Evolutionary conservation across 371 early-diverging fungal genomes (phyloP).

Genomic region (Apophysomyces elegans): DNA sequence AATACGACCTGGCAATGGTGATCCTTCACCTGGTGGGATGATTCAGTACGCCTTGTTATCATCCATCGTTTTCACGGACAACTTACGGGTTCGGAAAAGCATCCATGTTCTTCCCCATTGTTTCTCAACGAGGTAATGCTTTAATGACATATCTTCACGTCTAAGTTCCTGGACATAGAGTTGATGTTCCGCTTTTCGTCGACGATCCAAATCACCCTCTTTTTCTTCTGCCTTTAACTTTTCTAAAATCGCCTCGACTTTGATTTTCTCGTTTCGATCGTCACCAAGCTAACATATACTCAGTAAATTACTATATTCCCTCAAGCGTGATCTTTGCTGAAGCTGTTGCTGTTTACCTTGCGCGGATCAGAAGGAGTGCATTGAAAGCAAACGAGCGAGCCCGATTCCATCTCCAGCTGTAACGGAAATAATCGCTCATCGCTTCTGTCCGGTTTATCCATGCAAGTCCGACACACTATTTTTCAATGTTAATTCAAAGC

Average conservation of each 20-base stretch:
- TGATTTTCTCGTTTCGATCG: conserved; percentile 22
- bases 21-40: conserved; percentile 39
- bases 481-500: not conserved
- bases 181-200: conserved; percentile 48
- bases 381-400: conserved; percentile 32
- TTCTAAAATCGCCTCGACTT: conserved; percentile 17
- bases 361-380: conserved; percentile 20
- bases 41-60: not conserved
- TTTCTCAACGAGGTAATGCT: conserved; percentile 47
- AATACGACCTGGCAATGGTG: conserved; percentile 40
- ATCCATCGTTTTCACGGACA: not conserved
- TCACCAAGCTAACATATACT: conserved; percentile 20
- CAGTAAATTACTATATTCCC: not conserved
- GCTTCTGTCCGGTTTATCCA: not conserved
- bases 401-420: conserved; percentile 32
- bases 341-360: conserved; percentile 21
- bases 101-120: conserved; percentile 51
- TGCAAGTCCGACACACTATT: conserved; percentile 6
- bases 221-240: conserved; percentile 25
- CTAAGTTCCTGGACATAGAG: conserved; percentile 51
- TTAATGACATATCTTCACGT: conserved; percentile 46
- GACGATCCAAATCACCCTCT: conserved; percentile 36
- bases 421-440: conserved; percentile 24
- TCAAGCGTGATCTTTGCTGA: not conserved
- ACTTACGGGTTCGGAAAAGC: conserved; percentile 53